Evolutionary conservation across 2,329 filamentous ascomycete species (phyloP), one percentile per base, ranked within the genome.

Genomic region (Xylariomycetidae sp.): DNA sequence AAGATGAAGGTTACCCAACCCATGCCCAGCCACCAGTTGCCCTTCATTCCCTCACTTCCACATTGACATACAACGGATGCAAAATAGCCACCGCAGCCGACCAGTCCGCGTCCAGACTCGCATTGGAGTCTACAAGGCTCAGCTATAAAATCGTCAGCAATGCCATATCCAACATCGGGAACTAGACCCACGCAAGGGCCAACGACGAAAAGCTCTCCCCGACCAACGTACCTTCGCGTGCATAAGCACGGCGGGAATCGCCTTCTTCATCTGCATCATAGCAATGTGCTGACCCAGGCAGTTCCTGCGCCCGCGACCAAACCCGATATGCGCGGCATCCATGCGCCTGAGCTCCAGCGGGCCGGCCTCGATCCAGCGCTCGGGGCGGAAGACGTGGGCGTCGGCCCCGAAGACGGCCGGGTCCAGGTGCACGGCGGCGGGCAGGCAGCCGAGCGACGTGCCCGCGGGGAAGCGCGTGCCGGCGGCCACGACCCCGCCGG

Each of bases 311-410:
- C 48, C 49, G 3, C 48, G 43, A 32, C 48, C 50, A 17, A 53
- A 53, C 3, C 48, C 47, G 43, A 51, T 47, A 19, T 48, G 47
- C 15, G 43, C 26, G 8, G 48, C 44, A 22, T 50, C 49, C 48
- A 51, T 52, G 22, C 27, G 27, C 15, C 43, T 37, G 28, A 51
- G 28, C 25, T 29, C 35, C 34, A 50, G 46, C n/a, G 31, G 38
- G 30, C 49, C 36, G 8, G 40, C 19, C 2, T 33, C 44, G 27
- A 52, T 42, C 49, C 48, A 52, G 5, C 47, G 48, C 15, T 51
- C 49, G 2, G 49, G 48, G 17, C 41, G 42, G 19, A 43, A 50
- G 6, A 31, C 31, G 12, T 42, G 15, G 5, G 31, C 40, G 29
- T 50, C 49, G 6, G 42, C 38, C 13, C 49, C 48, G 28, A 37